Base-by-base conservation (phyloP, 106 monocot species). In the Gastrodia elata region DNA sequence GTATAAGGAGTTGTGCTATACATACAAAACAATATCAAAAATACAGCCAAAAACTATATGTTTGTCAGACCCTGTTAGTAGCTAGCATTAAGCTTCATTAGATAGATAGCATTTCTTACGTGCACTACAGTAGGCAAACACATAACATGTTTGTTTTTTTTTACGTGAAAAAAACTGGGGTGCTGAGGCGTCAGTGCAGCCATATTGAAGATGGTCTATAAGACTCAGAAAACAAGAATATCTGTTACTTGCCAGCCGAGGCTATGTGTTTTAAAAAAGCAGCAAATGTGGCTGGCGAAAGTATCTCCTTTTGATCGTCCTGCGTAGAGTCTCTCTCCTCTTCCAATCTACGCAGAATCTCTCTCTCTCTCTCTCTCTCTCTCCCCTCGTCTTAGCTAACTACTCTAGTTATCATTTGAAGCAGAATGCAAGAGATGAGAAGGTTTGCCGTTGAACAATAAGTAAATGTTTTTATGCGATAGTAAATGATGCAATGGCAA, bases 101-200 rank as follows among this genome's bases (percentile, higher is more conserved):
- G n/a, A n/a, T n/a, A n/a, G n/a, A n/a, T n/a, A n/a, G n/a, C n/a
- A n/a, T n/a, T n/a, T n/a, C n/a, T n/a, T n/a, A n/a, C n/a, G n/a
- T n/a, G n/a, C n/a, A n/a, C n/a, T n/a, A n/a, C n/a, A n/a, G n/a
- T n/a, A n/a, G n/a, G n/a, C n/a, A n/a, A n/a, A n/a, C n/a, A n/a
- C n/a, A n/a, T n/a, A n/a, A n/a, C n/a, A n/a, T n/a, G 48, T 78
- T 78, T 78, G 78, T 73, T 73, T 72, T 36, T 71, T 49, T 52
- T 49, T 16, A 67, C 34, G 18, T 67, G 37, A 37, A 67, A n/a
- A 67, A 8, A 30, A 52, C 27, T 56, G 39, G 30, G n/a, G 30
- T 33, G 32, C n/a, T n/a, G 72, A 57, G 72, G 59, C 59, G 25
- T 39, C 58, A 8, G 7, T 13, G 22, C 32, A 26, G 44, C 6